Evolutionary conservation across 2,329 filamentous ascomycete species (phyloP).

Genomic region (Sporothrix mexicana): DNA sequence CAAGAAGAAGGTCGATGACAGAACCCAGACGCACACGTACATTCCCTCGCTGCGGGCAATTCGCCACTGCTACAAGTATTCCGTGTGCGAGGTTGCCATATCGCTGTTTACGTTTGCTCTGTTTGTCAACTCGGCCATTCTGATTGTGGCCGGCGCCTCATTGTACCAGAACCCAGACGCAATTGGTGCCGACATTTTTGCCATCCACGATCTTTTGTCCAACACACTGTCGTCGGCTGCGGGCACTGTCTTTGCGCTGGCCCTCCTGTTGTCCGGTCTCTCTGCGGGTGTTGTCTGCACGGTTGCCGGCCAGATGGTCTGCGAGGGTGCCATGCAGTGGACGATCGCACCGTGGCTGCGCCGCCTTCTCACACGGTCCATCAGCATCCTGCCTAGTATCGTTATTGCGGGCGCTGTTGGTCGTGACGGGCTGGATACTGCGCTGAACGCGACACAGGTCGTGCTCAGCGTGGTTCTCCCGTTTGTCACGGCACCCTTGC

Average conservation of each 20-base stretch:
- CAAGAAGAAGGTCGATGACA: slow-evolving; percentile 39
- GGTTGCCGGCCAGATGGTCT: slow-evolving; percentile 87
- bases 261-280: slow-evolving; percentile 78
- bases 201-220: slow-evolving; percentile 76
- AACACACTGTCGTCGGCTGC: slow-evolving; percentile 73
- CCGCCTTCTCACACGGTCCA: slow-evolving; percentile 74
- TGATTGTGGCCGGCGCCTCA: slow-evolving; percentile 80
- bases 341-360: slow-evolving; percentile 77
- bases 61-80: slow-evolving; percentile 73
- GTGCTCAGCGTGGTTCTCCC: slow-evolving; percentile 78
- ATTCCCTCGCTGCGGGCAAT: slow-evolving; percentile 76
- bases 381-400: slow-evolving; percentile 82
- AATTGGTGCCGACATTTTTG: slow-evolving; percentile 76
- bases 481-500: slow-evolving; percentile 80
- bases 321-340: slow-evolving; percentile 81
- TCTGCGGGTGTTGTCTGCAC: slow-evolving; percentile 88
- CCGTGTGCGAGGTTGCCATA: slow-evolving; percentile 70
- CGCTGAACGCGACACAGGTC: slow-evolving; percentile 78
- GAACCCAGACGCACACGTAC: slow-evolving; percentile 60
- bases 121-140: slow-evolving; percentile 82
- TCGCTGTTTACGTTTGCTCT: slow-evolving; percentile 83
- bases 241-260: slow-evolving; percentile 83
- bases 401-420: slow-evolving; percentile 83
- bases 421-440: slow-evolving; percentile 69
- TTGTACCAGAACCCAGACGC: slow-evolving; percentile 69